phyloP scores from a whole-genome alignment of 2,329 filamentous ascomycete species.

The Monosporascus ibericus region DNA sequence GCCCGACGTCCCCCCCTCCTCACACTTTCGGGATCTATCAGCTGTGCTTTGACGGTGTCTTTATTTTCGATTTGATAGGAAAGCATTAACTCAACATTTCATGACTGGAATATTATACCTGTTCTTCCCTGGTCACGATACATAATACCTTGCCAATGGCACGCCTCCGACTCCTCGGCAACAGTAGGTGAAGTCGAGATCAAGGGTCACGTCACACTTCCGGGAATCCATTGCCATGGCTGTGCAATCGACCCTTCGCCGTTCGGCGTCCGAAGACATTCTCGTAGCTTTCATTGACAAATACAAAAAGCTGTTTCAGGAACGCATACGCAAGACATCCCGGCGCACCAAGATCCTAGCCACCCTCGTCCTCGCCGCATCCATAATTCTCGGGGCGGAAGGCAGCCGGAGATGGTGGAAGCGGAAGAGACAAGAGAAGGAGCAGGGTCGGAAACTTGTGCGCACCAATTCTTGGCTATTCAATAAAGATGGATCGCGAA shows the following conservation, averaged over 20 bases:
- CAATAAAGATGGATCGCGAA: conserved; percentile 90
- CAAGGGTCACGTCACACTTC: conserved; percentile 13
- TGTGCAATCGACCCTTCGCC: conserved; percentile 75
- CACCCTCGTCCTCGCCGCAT: conserved; percentile 67
- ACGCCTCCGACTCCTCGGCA: conserved; percentile 1
- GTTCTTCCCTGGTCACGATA: not conserved
- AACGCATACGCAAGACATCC: conserved; percentile 57
- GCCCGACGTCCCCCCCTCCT: no score
- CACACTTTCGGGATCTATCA: no score
- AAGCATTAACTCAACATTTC: not conserved
- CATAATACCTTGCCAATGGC: conserved; percentile 15
- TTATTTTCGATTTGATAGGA: no score
- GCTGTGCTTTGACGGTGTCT: no score
- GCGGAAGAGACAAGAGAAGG: conserved; percentile 66
- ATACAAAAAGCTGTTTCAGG: conserved; percentile 47
- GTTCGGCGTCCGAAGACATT: conserved; percentile 59
- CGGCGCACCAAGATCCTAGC: conserved; percentile 68
- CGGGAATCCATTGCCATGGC: conserved; percentile 54
- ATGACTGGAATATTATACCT: not conserved
- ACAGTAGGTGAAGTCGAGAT: conserved; percentile 7
- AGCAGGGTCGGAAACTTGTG: conserved; percentile 74
- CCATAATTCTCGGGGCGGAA: conserved; percentile 73
- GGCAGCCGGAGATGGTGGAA: conserved; percentile 75
- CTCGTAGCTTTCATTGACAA: conserved; percentile 58
- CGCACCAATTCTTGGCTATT: conserved; percentile 87